A percentile compares a stretch with the other conserved stretches of the same genome.
Evolutionary conservation across 495 filamentous ascomycete species (phyloP).

Genomic region (Apiosordaria backusii): DNA sequence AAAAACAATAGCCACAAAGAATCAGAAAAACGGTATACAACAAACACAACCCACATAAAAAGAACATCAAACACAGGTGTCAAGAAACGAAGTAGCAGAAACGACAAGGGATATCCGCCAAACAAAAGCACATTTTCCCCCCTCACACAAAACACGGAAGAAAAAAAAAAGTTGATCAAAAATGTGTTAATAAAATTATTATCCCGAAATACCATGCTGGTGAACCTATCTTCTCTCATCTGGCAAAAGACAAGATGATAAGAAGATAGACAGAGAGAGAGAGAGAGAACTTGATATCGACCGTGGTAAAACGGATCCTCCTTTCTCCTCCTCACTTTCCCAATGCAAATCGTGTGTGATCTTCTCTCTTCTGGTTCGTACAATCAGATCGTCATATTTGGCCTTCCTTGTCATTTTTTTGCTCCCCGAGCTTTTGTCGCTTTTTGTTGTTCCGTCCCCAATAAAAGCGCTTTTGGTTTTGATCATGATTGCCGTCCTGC

Average conservation of each 20-base stretch:
- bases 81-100: not conserved
- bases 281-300: not conserved
- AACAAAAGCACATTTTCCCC: not conserved
- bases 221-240: not conserved
- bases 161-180: not conserved
- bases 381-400: not conserved
- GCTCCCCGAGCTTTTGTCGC: not conserved
- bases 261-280: not conserved
- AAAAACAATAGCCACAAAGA: not conserved
- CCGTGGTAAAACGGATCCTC: not conserved
- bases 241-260: too few relatives aligned
- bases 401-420: not conserved
- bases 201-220: not conserved
- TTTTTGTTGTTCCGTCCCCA: not conserved
- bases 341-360: not conserved
- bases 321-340: too few relatives aligned
- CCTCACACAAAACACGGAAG: not conserved
- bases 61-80: conserved; percentile 22
- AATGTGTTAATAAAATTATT: not conserved
- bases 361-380: not conserved
- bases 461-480: not conserved
- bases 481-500: not conserved
- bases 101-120: conserved; percentile 2
- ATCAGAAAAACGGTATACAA: too few relatives aligned
- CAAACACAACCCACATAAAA: not conserved